Percentiles rank a stretch among this genome's conserved stretches.
These are phyloP conservation scores for Sporobolomyces pararoseus DNA, from an alignment of 768 basidiomycete genomes.

Conservation along the genomic window DNA sequence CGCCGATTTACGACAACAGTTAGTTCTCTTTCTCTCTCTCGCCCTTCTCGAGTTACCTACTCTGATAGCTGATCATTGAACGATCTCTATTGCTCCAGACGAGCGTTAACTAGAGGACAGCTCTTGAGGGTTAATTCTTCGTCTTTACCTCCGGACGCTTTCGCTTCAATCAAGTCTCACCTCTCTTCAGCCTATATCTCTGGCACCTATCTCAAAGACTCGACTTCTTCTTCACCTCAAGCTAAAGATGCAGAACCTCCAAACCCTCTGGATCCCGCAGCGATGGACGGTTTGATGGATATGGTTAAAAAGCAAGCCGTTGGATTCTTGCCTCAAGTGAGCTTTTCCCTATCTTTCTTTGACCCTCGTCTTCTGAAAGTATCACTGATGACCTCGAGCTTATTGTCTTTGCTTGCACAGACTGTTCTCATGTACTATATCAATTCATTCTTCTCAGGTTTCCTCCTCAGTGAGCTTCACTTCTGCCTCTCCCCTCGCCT, in stretches of 20 bases:
- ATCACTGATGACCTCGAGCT: not conserved
- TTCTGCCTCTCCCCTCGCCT: too few relatives aligned
- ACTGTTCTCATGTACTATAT: slow-evolving; percentile 99
- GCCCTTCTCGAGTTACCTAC: too few relatives aligned
- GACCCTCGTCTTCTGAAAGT: not conserved
- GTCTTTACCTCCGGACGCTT: slow-evolving; percentile 47
- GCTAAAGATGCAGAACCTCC: slow-evolving; percentile 46
- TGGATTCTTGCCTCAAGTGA: slow-evolving; percentile 77
- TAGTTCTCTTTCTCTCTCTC: slow-evolving; percentile 46
- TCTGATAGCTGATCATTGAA: not conserved
- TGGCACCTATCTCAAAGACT: slow-evolving; percentile 83
- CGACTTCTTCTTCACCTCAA: slow-evolving; percentile 61
- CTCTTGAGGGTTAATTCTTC: slow-evolving; percentile 36
- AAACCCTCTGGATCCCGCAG: slow-evolving; percentile 48
- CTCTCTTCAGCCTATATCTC: slow-evolving; percentile 45
- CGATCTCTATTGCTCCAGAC: slow-evolving; percentile 8
- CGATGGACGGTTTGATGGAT: slow-evolving; percentile 75
- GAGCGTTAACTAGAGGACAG: slow-evolving; percentile 37
- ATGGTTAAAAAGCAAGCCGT: slow-evolving; percentile 99
- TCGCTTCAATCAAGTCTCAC: slow-evolving; percentile 47
- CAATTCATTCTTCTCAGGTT: slow-evolving; percentile 98
- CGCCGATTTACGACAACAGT: slow-evolving; percentile 89
- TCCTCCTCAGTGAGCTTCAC: slow-evolving; percentile 81
- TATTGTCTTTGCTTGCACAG: slow-evolving; percentile 51
- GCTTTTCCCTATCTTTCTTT: not conserved